These are phyloP conservation scores for Symbiodinium natans DNA, from an alignment of 73 alveolate genomes.

Conservation along the genomic window DNA sequence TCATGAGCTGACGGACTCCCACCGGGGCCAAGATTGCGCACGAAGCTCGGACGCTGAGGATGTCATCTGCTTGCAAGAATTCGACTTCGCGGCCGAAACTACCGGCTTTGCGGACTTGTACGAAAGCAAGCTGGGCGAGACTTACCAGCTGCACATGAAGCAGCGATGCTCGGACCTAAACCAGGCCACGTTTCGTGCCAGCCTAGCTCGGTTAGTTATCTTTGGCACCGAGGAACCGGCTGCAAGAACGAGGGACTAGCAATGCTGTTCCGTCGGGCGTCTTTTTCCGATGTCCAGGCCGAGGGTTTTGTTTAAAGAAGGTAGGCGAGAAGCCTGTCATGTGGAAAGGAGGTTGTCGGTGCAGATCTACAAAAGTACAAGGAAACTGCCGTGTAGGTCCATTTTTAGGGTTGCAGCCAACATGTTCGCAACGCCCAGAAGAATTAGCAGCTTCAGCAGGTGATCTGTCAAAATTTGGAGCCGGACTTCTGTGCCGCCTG, in stretches of 20 bases:
- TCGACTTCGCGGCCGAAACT: slow-evolving; percentile 53
- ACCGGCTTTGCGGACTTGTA: slow-evolving; percentile 51
- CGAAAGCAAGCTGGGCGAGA: slow-evolving; percentile 42
- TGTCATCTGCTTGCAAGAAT: slow-evolving; percentile 65
- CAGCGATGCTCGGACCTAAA: background rate
- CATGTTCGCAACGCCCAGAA: too few species aligned
- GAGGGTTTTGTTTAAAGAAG: background rate
- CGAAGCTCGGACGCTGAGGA: too few species aligned
- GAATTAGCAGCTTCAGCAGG: too few species aligned
- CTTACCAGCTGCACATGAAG: slow-evolving; percentile 73
- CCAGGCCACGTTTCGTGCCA: background rate
- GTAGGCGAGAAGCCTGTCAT: too few species aligned
- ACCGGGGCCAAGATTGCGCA: too few species aligned
- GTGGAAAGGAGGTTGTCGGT: too few species aligned
- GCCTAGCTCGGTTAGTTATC: background rate
- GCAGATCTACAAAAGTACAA: too few species aligned
- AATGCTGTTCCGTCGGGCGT: slow-evolving; percentile 40
- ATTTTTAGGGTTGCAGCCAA: too few species aligned
- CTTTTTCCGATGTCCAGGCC: slow-evolving; percentile 64
- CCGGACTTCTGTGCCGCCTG: slow-evolving; percentile 63
- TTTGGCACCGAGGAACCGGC: slow-evolving; percentile 46
- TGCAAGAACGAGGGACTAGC: slow-evolving; percentile 72
- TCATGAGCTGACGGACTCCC: too few species aligned
- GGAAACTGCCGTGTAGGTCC: too few species aligned
- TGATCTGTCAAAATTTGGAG: slow-evolving; percentile 13